Evolutionary conservation across 768 basidiomycete species (phyloP).

Genomic region (Auricularia cornea): DNA sequence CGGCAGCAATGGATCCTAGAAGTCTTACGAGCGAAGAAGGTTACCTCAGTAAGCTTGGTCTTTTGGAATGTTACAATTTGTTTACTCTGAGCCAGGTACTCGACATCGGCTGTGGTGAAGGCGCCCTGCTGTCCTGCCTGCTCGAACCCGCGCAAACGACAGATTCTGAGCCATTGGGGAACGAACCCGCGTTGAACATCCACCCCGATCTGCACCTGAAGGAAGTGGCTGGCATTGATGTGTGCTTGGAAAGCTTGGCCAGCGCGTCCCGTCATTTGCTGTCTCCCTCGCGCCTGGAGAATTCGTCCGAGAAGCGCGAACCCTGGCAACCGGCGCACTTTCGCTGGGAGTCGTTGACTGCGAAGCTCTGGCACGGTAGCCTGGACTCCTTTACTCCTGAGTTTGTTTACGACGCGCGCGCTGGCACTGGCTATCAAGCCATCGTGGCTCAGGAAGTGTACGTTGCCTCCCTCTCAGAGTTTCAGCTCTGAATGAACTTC

Average conservation of each 20-base stretch:
- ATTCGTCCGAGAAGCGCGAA: constrained; percentile 12
- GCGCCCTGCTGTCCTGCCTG: constrained; percentile 59
- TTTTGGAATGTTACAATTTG: background rate
- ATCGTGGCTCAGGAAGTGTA: constrained; percentile 80
- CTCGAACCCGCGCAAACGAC: constrained; percentile 72
- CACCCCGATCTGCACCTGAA: constrained; percentile 50
- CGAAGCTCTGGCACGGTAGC: constrained; percentile 67
- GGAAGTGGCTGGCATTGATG: constrained; percentile 61
- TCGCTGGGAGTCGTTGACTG: constrained; percentile 64
- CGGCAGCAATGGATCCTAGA: constrained; percentile 66
- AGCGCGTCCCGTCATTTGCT: constrained; percentile 36
- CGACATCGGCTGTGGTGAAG: constrained; percentile 82
- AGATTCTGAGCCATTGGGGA: constrained; percentile 4
- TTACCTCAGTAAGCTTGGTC: constrained; percentile 39
- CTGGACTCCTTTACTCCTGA: constrained; percentile 58
- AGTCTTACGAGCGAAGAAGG: constrained; percentile 45
- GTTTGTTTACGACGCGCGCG: constrained; percentile 36
- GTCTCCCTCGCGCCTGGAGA: constrained; percentile 1
- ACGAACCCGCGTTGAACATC: constrained; percentile 26
- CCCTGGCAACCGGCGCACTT: constrained; percentile 7
- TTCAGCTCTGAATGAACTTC: background rate
- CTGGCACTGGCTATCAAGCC: constrained; percentile 37
- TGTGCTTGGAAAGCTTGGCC: constrained; percentile 43
- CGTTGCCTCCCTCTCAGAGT: constrained; percentile 16
- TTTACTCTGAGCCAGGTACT: constrained; percentile 43